Percentiles rank a stretch among this genome's conserved stretches.
Conservation (phyloP, 345 rosid genomes). For the Citrus hindsii region DNA sequence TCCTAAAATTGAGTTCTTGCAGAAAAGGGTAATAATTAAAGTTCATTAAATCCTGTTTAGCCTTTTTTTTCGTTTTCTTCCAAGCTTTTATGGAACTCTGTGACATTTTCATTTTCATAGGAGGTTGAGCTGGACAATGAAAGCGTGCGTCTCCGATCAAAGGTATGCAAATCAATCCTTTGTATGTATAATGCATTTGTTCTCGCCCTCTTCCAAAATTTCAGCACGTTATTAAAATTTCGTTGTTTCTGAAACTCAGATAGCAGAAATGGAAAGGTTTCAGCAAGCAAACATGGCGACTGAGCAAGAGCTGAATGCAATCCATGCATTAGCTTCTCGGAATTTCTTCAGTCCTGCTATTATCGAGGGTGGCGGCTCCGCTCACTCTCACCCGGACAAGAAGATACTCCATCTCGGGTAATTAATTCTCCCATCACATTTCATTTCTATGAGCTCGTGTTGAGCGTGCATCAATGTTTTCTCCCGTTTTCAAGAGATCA, state of each 20-base stretch:
- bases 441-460: no score
- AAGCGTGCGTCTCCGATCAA: constrained; percentile 66
- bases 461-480: not conserved
- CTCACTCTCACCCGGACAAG: constrained; percentile 68
- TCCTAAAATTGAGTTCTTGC: constrained; percentile 77
- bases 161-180: constrained; percentile 37
- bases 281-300: constrained; percentile 72
- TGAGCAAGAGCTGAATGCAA: constrained; percentile 65
- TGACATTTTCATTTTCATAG: constrained; percentile 20
- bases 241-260: constrained; percentile 29
- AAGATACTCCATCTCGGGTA: constrained; percentile 84
- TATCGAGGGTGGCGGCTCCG: constrained; percentile 36
- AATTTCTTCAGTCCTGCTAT: constrained; percentile 72
- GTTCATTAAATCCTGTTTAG: not conserved
- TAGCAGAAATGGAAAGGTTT: constrained; percentile 82
- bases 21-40: constrained; percentile 61
- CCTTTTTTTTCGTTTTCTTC: not conserved
- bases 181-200: no score
- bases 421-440: not conserved
- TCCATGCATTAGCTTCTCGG: constrained; percentile 81
- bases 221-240: no score
- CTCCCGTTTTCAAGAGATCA: not conserved
- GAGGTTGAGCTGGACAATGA: constrained; percentile 92
- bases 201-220: no score
- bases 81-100: not conserved